These are phyloP conservation scores for Adansonia grandidieri DNA, from an alignment of 441 rosid species.

Conservation along the genomic window DNA sequence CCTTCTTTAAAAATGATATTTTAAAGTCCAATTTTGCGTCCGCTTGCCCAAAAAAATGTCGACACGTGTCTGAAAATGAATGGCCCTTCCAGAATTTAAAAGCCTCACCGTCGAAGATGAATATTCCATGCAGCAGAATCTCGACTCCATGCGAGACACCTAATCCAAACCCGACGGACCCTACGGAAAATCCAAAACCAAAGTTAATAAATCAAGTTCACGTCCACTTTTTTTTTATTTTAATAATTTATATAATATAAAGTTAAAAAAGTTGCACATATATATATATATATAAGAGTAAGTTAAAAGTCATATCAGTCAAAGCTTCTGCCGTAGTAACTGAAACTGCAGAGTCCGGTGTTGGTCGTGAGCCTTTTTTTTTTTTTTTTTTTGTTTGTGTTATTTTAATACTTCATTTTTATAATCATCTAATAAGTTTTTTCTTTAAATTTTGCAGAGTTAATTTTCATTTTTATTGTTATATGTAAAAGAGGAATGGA, in stretches of 20 bases:
- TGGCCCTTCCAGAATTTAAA: background rate
- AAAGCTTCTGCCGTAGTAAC: background rate
- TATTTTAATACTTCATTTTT: background rate
- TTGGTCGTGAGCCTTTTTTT: background rate
- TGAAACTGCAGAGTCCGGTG: background rate
- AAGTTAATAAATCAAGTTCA: background rate
- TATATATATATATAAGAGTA: background rate
- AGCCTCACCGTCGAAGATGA: background rate
- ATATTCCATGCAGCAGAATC: background rate
- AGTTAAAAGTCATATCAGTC: background rate
- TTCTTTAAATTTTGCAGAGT: background rate
- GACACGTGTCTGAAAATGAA: background rate
- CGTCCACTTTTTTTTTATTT: conserved; percentile 18
- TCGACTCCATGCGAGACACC: background rate
- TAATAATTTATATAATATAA: background rate
- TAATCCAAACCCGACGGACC: background rate
- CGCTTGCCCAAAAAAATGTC: background rate
- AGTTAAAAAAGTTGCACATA: background rate
- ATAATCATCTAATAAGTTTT: background rate
- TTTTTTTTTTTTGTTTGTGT: background rate
- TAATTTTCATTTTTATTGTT: background rate
- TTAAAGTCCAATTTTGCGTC: background rate
- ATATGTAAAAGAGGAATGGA: conserved; percentile 8
- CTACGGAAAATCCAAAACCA: background rate
- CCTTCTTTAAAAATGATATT: background rate